Base-by-base conservation (phyloP, 176 grass and related monocot species). In the Alopecurus myosuroides region DNA sequence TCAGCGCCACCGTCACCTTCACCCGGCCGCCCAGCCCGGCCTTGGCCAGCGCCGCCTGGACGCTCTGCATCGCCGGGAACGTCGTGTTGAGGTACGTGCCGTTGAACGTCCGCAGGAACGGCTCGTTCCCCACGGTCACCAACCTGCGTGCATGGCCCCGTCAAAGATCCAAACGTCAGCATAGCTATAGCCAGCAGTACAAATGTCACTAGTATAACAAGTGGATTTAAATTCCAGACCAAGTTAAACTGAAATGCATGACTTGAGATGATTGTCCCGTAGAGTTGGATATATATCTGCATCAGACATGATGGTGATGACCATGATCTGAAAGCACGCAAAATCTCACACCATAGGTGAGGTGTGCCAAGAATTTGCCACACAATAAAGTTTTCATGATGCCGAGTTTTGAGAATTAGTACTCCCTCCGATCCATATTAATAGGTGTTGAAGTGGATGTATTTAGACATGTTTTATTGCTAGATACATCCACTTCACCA, bases 41-140 rank as follows among this genome's bases (percentile, higher is more conserved):
- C 88, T 92, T 85, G 29, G 46, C 72, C 58, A 97, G 87, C 60
- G 94, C 94, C 57, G 92, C 82, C 70, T 97, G 94, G 26, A 97
- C 49, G 87, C 81, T 94, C 81, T 97, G 94, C 88, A 97, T 81
- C 74, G 94, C 94, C 63, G 94, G 94, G 66, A 90, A 92, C 62
- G 92, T 94, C 57, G 84, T 85, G 44, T 97, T 85, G 61, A 97
- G 88, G 81, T 82, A 97, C 49, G 74, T 88, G 42, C 94, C 94
- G 58, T 94, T 94, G 76, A 90, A 97, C 31, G 94, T 94, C 82
- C 44, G 1, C 55, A 97, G 82, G 86, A 97, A 94, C 48, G 94
- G 94, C 82, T 97, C 94, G 2, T 97, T 97, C 55, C 94, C 94
- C 0, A 97, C 94, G 3, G 94, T 72, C 12, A 97, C 94, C n/a